phyloP scores from a whole-genome alignment of 1,284 basidiomycete species.

The Cystobasidium sp. region DNA sequence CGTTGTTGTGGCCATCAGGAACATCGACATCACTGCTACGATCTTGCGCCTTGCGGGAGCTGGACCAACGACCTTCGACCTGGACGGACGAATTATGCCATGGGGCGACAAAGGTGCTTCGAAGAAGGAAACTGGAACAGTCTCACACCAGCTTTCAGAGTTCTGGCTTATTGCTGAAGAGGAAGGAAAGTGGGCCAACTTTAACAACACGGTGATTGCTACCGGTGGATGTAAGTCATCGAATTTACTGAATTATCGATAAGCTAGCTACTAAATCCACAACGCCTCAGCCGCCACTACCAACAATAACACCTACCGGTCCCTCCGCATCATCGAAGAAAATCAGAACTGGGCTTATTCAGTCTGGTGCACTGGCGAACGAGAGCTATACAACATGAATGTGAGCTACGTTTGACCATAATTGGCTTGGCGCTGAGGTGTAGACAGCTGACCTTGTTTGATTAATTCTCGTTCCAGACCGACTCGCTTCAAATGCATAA shows the following conservation, averaged over 20 bases:
- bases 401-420: not conserved
- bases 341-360: slow-evolving; percentile 52
- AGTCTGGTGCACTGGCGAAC: slow-evolving; percentile 57
- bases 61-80: slow-evolving; percentile 48
- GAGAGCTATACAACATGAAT: slow-evolving; percentile 55
- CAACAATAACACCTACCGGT: slow-evolving; percentile 54
- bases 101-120: slow-evolving; percentile 24
- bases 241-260: not conserved
- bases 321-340: slow-evolving; percentile 51
- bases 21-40: slow-evolving; percentile 54
- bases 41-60: slow-evolving; percentile 55
- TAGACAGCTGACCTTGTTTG: not conserved
- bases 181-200: slow-evolving; percentile 52
- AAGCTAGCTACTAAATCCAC: not conserved
- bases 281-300: not conserved
- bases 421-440: not conserved
- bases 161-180: slow-evolving; percentile 54
- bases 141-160: slow-evolving; percentile 52
- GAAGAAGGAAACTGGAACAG: slow-evolving; percentile 25
- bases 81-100: slow-evolving; percentile 53
- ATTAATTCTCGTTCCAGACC: not conserved
- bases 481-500: slow-evolving; percentile 55
- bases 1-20: slow-evolving; percentile 48
- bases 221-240: slow-evolving; percentile 23
- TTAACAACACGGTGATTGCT: slow-evolving; percentile 2